Conservation (phyloP, 129 eudicot species). For the Gnaphalium uliginosum region DNA sequence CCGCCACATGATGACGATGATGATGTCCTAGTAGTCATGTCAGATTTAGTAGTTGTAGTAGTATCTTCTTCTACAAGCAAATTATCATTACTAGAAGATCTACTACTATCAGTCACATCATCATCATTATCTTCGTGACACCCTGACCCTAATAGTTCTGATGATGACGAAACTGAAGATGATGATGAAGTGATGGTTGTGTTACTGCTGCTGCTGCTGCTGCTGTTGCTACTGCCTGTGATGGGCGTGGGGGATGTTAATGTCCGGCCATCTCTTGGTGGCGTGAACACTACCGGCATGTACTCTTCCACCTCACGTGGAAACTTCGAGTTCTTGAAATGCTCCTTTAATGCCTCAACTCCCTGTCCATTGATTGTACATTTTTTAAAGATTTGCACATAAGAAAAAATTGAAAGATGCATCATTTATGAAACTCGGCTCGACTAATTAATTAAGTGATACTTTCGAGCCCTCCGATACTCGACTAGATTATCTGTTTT, state of each 20-base stretch:
- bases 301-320: slow-evolving; percentile 78
- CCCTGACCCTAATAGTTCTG: slow-evolving; percentile 1
- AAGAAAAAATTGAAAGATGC: no score
- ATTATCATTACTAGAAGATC: background rate
- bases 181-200: slow-evolving; percentile 14
- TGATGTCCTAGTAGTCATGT: background rate
- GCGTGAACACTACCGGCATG: slow-evolving; percentile 77
- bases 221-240: slow-evolving; percentile 14
- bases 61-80: slow-evolving; percentile 31
- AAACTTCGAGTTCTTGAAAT: slow-evolving; percentile 86
- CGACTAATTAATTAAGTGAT: no score
- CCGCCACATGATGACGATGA: slow-evolving; percentile 29
- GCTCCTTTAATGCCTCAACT: slow-evolving; percentile 78
- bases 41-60: background rate
- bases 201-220: slow-evolving; percentile 21
- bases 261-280: slow-evolving; percentile 73
- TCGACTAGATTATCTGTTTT: no score
- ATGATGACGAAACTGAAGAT: background rate
- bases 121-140: slow-evolving; percentile 7
- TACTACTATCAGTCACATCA: background rate
- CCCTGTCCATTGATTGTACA: no score
- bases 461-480: no score
- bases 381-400: no score
- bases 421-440: no score
- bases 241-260: slow-evolving; percentile 58